Conservation (phyloP, 2,329 filamentous ascomycete genomes). For the Cylindrodendrum hubeiense region DNA sequence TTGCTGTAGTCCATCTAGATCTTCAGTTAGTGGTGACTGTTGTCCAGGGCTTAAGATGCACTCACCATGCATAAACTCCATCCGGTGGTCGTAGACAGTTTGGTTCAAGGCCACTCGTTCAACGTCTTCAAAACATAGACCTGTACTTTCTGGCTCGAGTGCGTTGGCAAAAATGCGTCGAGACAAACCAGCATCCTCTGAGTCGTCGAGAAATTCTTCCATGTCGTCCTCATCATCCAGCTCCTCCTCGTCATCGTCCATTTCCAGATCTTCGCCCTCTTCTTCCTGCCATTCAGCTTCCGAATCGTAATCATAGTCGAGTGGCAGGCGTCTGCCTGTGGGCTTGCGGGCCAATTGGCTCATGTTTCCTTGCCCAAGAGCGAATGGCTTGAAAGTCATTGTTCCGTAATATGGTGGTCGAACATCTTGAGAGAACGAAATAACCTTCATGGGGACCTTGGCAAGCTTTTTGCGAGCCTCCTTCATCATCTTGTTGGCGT, state of each 20-base stretch:
- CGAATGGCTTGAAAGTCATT: slow-evolving; percentile 69
- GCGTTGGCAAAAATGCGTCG: slow-evolving; percentile 74
- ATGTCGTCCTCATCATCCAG: slow-evolving; percentile 84
- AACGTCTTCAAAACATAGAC: slow-evolving; percentile 84
- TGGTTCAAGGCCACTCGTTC: slow-evolving; percentile 60
- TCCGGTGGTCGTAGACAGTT: slow-evolving; percentile 71
- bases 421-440: slow-evolving; percentile 74
- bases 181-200: slow-evolving; percentile 73
- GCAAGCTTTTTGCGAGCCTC: slow-evolving; percentile 57
- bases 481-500: slow-evolving; percentile 48
- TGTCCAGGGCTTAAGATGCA: slow-evolving; percentile 20
- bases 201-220: slow-evolving; percentile 91
- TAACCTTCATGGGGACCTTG: slow-evolving; percentile 71
- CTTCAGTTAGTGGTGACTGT: slow-evolving; percentile 31
- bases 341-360: slow-evolving; percentile 66
- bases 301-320: slow-evolving; percentile 87
- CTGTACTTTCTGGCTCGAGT: slow-evolving; percentile 81
- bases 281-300: slow-evolving; percentile 89
- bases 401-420: slow-evolving; percentile 81
- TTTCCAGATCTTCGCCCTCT: slow-evolving; percentile 75
- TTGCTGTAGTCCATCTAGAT: slow-evolving; percentile 60
- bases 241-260: slow-evolving; percentile 78
- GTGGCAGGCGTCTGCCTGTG: slow-evolving; percentile 66
- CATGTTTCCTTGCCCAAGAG: slow-evolving; percentile 59
- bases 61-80: slow-evolving; percentile 82